Conservation (phyloP, 768 basidiomycete genomes). For the Jaapia argillacea region DNA sequence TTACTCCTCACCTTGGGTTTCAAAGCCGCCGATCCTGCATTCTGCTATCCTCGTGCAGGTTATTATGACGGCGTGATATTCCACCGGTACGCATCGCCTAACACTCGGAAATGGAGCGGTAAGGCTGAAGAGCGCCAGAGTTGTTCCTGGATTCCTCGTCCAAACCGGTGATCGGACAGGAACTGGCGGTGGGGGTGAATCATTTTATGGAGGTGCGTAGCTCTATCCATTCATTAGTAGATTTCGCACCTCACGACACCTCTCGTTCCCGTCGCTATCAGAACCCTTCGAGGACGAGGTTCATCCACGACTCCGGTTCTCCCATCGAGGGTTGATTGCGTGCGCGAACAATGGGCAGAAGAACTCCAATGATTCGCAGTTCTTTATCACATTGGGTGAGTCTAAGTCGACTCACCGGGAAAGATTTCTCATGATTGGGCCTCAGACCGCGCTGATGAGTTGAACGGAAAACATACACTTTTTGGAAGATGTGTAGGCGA, state of each 20-base stretch:
- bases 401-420: not conserved
- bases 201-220: conserved; percentile 77
- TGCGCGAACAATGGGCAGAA: conserved; percentile 90
- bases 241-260: no score
- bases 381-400: conserved; percentile 86
- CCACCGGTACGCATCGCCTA: conserved; percentile 57
- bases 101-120: no score
- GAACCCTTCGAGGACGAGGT: conserved; percentile 94
- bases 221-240: no score
- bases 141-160: conserved; percentile 86
- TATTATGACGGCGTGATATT: conserved; percentile 97
- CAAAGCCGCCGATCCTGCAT: no score
- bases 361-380: conserved; percentile 90
- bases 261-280: conserved; percentile 21
- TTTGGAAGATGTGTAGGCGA: conserved; percentile 89
- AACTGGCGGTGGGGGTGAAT: conserved; percentile 87
- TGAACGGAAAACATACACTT: conserved; percentile 90
- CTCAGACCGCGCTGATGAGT: conserved; percentile 80
- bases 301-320: conserved; percentile 82
- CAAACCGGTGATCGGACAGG: conserved; percentile 94
- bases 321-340: conserved; percentile 83
- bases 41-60: conserved; percentile 32
- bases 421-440: not conserved
- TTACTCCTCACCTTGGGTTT: no score
- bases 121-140: no score